Base-by-base conservation (phyloP, 2,329 filamentous ascomycete genomes). In the Teratosphaeria pseudoeucalypti region DNA sequence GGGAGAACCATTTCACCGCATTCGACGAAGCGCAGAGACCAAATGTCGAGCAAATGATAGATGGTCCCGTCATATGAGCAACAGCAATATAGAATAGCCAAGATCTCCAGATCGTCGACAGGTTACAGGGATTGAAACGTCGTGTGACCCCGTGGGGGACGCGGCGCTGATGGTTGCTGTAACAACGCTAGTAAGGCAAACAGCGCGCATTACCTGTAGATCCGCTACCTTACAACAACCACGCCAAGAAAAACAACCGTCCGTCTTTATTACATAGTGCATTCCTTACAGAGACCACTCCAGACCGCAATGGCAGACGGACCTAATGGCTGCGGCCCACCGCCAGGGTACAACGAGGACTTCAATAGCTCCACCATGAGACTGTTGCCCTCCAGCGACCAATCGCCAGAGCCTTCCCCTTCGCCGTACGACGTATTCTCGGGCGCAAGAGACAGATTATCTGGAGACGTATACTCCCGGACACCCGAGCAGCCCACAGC, bases 1-100 rank as follows among this genome's bases (percentile, higher is more conserved):
- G 94, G 94, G 85, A 89, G 74, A 99, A 99, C 61, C 65, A 69
- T 56, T 69, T 74, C 52, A 49, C 43, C 43, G 43, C 43, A 19
- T 19, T 49, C 12, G 26, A 23, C 43, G 43, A 23, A 23, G 43
- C n/a, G n/a, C 58, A 56, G 37, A 19, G 26, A 16, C 7, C n/a
- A 6, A 37, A 57, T 39, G 56, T 56, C 5, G 59, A 32, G 29
- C 52, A 56, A 39, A 61, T 61, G 59, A 53, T 60, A 23, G 19
- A 55, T 19, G 59, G 55, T n/a, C 27, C 58, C 34, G 27, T 52
- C 6, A 26, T 57, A 5, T 60, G 56, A 60, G 43, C 23, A 34
- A 27, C 16, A 43, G 37, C 37, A 14, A 43, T n/a, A 43, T 7
- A 7, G 2, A 43, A 12, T 43, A 32, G 29, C 29, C 29, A 32